Percentiles rank a stretch among this genome's conserved stretches.
phyloP scores from a whole-genome alignment of 441 rosid genomes.

The Erodium texanum region DNA sequence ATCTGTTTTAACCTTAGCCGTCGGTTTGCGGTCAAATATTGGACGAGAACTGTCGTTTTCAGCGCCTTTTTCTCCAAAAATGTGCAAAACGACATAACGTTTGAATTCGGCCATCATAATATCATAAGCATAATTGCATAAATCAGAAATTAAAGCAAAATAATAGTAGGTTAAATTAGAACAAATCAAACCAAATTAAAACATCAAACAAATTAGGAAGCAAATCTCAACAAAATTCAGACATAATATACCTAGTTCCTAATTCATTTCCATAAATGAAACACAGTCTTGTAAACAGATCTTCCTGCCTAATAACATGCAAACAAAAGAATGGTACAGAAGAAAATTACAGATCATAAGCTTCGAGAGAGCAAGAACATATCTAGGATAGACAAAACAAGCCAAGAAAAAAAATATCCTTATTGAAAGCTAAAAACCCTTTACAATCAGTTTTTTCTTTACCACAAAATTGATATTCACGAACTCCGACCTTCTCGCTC shows the following conservation, averaged over 20 bases:
- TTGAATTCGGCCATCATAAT: too few species aligned
- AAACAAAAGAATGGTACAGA: background rate
- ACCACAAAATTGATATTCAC: conserved; percentile 67
- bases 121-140: too few species aligned
- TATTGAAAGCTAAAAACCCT: conserved; percentile 20
- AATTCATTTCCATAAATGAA: too few species aligned
- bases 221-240: background rate
- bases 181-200: too few species aligned
- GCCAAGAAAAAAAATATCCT: conserved; percentile 35
- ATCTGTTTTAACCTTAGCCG: background rate
- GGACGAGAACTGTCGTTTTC: background rate
- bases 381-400: conserved; percentile 24
- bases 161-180: too few species aligned
- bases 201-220: too few species aligned
- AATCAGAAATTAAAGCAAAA: too few species aligned
- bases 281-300: background rate
- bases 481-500: background rate
- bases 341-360: conserved; percentile 15
- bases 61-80: too few species aligned
- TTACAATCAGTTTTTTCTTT: conserved; percentile 16
- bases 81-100: too few species aligned
- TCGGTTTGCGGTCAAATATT: too few species aligned
- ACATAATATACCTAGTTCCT: background rate
- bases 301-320: background rate
- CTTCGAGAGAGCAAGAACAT: conserved; percentile 18